Evolutionary conservation across 768 basidiomycete genomes (phyloP), one percentile per base, ranked within the genome.

Genomic region (Mycena galopus): DNA sequence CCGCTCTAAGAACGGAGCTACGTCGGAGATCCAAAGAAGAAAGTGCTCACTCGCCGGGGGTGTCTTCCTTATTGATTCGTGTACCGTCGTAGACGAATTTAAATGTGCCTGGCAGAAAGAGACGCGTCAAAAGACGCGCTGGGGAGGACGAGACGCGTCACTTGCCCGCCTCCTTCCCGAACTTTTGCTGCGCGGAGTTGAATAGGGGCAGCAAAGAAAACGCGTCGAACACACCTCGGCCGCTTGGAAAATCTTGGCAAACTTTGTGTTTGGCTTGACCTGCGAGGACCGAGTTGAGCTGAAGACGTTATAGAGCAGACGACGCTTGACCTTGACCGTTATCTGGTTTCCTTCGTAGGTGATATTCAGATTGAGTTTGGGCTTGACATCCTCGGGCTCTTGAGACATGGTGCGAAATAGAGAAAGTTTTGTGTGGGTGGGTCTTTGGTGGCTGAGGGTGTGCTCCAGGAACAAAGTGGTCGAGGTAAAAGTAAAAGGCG

Each of bases 301-400:
- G 27, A 30, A 35, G 33, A 23, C 57, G 11, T 23, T n/a, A 3
- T 23, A 23, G 33, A n/a, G 33, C 9, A 35, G 57, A 33, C 8
- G 19, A 32, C 30, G 32, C 10, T 58, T 14, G 32, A 92, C 91
- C 78, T 93, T 93, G 5, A 93, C 88, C 3, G 57, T 59, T 59
- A 59, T 59, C 35, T 39, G 84, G 65, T 82, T 81, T 19, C 88
- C 89, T 67, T 92, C 90, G 69, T 86, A 89, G 39, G 80, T 79
- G 75, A 93, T 84, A 63, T 83, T 82, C n/a, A 93, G 79, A 78
- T 89, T 91, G 57, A 93, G 83, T 75, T 93, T 93, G 19, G 92
- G 92, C 79, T 93, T 93, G 29, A 90, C 88, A 67, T 93, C 92
- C 74, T 71, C 89, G 67, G 79, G 77, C 72, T 90, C 83, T 85